A percentile compares a stretch with the other conserved stretches of the same genome.
phyloP scores from a whole-genome alignment of 1,284 basidiomycete species.

The Pseudozyma tsukubaensis region DNA sequence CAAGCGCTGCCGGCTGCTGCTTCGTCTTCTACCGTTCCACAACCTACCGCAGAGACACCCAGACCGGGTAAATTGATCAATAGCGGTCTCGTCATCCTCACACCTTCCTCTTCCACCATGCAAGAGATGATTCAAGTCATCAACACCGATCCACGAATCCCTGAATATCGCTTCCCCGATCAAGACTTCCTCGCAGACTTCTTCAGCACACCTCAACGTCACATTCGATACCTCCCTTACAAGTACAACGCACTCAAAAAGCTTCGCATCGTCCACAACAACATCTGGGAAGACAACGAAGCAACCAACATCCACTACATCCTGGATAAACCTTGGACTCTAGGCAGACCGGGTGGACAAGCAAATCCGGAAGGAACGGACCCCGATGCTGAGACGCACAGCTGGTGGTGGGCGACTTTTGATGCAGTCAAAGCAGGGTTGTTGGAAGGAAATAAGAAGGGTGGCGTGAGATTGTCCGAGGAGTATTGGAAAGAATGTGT shows the following conservation, averaged over 20 bases:
- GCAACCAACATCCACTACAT: constrained; percentile 71
- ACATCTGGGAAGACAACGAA: constrained; percentile 81
- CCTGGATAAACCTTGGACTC: constrained; percentile 61
- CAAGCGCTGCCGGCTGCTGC: constrained; percentile 67
- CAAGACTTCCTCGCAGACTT: constrained; percentile 88
- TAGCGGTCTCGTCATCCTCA: constrained; percentile 86
- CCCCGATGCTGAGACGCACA: constrained; percentile 48
- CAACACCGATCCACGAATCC: constrained; percentile 76
- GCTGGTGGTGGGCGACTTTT: constrained; percentile 62
- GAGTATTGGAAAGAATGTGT: constrained; percentile 39
- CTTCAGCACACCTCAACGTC: constrained; percentile 72
- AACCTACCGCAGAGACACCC: constrained; percentile 72
- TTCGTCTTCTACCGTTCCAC: constrained; percentile 69
- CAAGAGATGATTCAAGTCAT: constrained; percentile 75
- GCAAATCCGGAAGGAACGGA: constrained; percentile 17
- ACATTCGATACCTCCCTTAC: constrained; percentile 78
- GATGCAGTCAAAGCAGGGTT: constrained; percentile 13
- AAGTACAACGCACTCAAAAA: constrained; percentile 89
- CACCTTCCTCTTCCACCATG: constrained; percentile 76
- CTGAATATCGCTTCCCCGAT: constrained; percentile 85
- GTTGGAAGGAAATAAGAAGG: background rate
- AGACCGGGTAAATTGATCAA: constrained; percentile 84
- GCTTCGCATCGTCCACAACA: constrained; percentile 76
- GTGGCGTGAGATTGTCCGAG: background rate
- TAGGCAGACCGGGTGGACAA: constrained; percentile 23